Evolutionary conservation across 2,329 filamentous ascomycete genomes (phyloP).

Genomic region (Colletotrichum plurivorum): DNA sequence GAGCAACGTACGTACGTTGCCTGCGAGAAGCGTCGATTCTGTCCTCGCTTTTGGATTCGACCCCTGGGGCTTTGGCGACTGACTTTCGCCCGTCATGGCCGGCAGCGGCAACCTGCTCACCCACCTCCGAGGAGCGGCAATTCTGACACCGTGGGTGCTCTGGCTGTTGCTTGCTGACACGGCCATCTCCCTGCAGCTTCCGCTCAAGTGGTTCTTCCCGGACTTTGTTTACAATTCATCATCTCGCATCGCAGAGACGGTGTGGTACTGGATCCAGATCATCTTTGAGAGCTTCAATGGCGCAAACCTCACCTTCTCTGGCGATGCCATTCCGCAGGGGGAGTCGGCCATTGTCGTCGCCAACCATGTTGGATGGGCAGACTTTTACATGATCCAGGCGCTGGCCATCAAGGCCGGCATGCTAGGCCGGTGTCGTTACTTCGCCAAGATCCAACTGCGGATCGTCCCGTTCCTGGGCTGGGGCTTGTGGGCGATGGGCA

Average conservation of each 20-base stretch:
- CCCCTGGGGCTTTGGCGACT: neutral
- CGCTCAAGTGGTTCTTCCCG: constrained; percentile 62
- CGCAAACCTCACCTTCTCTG: constrained; percentile 66
- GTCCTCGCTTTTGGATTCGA: constrained; percentile 26
- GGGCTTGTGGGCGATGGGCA: constrained; percentile 76
- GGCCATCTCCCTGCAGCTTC: constrained; percentile 63
- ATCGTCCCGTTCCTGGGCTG: constrained; percentile 74
- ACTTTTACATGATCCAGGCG: constrained; percentile 76
- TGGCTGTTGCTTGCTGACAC: constrained; percentile 67
- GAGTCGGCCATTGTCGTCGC: constrained; percentile 73
- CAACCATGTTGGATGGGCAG: constrained; percentile 73
- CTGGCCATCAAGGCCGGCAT: constrained; percentile 68
- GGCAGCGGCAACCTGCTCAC: constrained; percentile 46
- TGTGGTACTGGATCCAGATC: constrained; percentile 70
- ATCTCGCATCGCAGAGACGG: constrained; percentile 66
- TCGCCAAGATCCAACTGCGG: constrained; percentile 72
- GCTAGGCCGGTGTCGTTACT: constrained; percentile 74
- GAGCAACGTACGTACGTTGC: neutral
- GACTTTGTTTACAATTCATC: constrained; percentile 67
- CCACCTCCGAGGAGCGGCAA: constrained; percentile 58
- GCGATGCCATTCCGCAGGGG: constrained; percentile 63
- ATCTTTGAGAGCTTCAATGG: constrained; percentile 70
- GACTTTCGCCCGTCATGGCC: constrained; percentile 29
- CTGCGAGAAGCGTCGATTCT: neutral
- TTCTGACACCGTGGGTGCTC: constrained; percentile 66